Evolutionary conservation across 2,329 filamentous ascomycete species (phyloP), one percentile per base, ranked within the genome.

Genomic region (Alternaria angustiovoidea): DNA sequence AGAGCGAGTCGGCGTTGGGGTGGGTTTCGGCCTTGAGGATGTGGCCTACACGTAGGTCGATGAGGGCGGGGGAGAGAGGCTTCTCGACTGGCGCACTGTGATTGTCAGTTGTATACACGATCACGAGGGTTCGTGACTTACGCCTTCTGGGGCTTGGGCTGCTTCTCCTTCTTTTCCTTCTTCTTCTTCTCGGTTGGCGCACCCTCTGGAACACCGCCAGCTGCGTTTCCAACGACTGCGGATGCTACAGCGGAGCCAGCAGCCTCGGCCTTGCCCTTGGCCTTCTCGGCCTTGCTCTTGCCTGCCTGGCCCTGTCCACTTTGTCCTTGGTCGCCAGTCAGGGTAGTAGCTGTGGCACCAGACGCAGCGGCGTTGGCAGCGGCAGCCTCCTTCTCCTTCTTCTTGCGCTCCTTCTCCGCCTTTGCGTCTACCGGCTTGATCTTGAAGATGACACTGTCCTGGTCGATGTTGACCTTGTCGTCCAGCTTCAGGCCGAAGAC

Each of bases 1-100:
- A 99, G 53, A 99, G 87, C 12, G 92, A 96, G 83, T 99, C 95
- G 67, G 95, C 95, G 73, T 99, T 96, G 54, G 95, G 95, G 84
- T 99, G 95, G 79, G 93, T 91, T 81, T 95, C 87, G 52, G 94
- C 94, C 82, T 97, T 96, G 75, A 99, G 89, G 72, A 99, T 97
- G 84, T 98, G 95, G 62, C 95, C 95, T 62, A 99, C 94, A 66
- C 95, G 90, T 52, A 99, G 89, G 79, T 99, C 95, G 77, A 99
- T 97, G 62, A 97, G 87, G 60, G 87, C 85, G 3, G 95, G 95
- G 1, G 92, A 92, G 5, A 93, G 88, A 2, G 92, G 91, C 12
- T 93, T 90, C 51, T 93, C 86, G 51, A 87, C 85, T 6, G 92
- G 76, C 4, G 88, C 70, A 41, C 74, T 76, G 48, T 16, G 16